A percentile compares a stretch with the other conserved stretches of the same genome.
These are phyloP conservation scores for Boletus sp. DNA, from an alignment of 1,284 basidiomycete species.

Conservation along the genomic window DNA sequence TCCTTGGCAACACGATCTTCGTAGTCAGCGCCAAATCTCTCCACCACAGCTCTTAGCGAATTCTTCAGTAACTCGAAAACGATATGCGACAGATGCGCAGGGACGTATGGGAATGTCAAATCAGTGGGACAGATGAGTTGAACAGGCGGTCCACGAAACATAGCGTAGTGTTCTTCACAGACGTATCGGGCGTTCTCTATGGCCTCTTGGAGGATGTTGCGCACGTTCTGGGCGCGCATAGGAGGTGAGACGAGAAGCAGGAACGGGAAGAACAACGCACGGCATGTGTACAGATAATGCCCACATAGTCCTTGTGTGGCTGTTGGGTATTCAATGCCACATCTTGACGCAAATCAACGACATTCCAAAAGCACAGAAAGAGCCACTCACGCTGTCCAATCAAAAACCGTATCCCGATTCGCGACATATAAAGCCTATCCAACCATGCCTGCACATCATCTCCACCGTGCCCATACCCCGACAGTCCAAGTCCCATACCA, in stretches of 20 bases:
- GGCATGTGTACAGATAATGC: slow-evolving; percentile 96
- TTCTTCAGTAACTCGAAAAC: slow-evolving; percentile 99
- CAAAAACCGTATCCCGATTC: slow-evolving; percentile 94
- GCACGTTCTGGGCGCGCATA: slow-evolving; percentile 89
- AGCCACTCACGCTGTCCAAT: slow-evolving; percentile 80
- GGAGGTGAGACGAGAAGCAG: slow-evolving; percentile 10
- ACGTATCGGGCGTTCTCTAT: slow-evolving; percentile 99
- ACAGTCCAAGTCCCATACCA: slow-evolving; percentile 29
- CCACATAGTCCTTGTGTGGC: slow-evolving; percentile 89
- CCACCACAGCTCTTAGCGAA: slow-evolving; percentile 94
- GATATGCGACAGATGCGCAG: slow-evolving; percentile 94
- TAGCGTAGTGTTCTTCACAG: slow-evolving; percentile 95
- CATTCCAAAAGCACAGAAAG: background rate
- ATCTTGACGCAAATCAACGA: slow-evolving; percentile 44
- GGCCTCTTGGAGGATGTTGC: slow-evolving; percentile 96
- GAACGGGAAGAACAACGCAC: slow-evolving; percentile 40
- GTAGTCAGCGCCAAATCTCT: slow-evolving; percentile 82
- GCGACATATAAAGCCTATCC: slow-evolving; percentile 95
- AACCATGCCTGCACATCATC: slow-evolving; percentile 93
- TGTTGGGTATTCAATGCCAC: slow-evolving; percentile 89
- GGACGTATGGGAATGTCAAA: slow-evolving; percentile 93
- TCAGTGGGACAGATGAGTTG: slow-evolving; percentile 92
- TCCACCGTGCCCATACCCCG: slow-evolving; percentile 63
- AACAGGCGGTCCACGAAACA: slow-evolving; percentile 95
- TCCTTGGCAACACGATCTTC: slow-evolving; percentile 47